Conservation (phyloP, 306 rosid species). For the Ormosia semicastrata region DNA sequence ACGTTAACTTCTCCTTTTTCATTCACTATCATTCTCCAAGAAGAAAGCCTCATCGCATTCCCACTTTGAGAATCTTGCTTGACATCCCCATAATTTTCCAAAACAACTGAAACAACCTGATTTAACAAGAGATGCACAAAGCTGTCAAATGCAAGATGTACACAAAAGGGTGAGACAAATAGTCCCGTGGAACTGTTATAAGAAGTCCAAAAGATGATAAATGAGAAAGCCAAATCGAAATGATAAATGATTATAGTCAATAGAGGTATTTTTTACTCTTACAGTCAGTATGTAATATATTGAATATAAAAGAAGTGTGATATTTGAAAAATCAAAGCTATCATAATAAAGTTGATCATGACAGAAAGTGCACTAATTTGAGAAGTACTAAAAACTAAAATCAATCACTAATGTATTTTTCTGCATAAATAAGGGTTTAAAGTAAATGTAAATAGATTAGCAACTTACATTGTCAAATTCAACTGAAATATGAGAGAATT, state of each 20-base stretch:
- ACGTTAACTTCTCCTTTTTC: constrained; percentile 59
- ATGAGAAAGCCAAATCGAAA: neutral
- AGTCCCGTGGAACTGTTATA: constrained; percentile 5
- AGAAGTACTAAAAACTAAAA: constrained; percentile 10
- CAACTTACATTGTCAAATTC: constrained; percentile 68
- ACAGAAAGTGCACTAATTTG: constrained; percentile 13
- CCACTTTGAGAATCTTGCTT: constrained; percentile 30
- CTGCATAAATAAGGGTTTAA: neutral
- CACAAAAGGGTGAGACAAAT: neutral
- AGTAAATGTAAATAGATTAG: constrained; percentile 4
- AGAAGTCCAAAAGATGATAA: neutral
- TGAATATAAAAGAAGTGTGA: neutral
- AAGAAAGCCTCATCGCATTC: constrained; percentile 40
- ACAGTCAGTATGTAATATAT: neutral
- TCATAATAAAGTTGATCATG: neutral
- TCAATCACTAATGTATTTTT: neutral
- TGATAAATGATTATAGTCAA: neutral
- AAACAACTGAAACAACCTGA: constrained; percentile 67
- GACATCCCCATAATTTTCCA: constrained; percentile 57
- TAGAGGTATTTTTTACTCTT: neutral
- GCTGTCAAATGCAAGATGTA: constrained; percentile 25
- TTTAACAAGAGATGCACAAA: constrained; percentile 28
- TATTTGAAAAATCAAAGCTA: neutral
- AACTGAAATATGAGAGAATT: constrained; percentile 62
- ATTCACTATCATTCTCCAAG: constrained; percentile 54